Evolutionary conservation across 768 basidiomycete species (phyloP), one percentile per base, ranked within the genome.

Genomic region (Pleurotus giganteus): DNA sequence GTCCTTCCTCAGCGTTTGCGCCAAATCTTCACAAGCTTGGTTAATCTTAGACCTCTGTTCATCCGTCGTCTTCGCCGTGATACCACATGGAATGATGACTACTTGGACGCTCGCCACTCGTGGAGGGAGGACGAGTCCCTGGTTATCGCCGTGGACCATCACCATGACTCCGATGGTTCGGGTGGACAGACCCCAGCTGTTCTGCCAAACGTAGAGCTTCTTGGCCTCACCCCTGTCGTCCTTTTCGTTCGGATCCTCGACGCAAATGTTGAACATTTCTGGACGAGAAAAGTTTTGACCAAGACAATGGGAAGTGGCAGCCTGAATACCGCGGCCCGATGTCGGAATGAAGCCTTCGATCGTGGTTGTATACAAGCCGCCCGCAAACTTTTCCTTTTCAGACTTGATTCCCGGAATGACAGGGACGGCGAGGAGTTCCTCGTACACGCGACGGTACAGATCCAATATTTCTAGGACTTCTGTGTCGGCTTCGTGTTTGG

Each of bases 351-450:
- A 99, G 23, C 96, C 97, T 70, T 99, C 97, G 57, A 98, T 81
- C 44, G 97, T 98, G 24, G 97, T 99, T 26, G 97, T 99, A 75
- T 98, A 99, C 63, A 96, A 80, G 0, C 91, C 97, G 26, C 97
- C 97, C 3, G 97, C 96, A 63, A 99, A 99, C 71, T 98, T 98
- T 73, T 99, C 97, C 73, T 99, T 99, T 68, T 97, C 95, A 11
- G 95, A 97, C 71, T 99, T 99, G 70, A 97, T 76, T 57, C 96
- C 97, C 4, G 91, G 91, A 60, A 98, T 89, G 74, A 98, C 94
- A 41, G 97, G 97, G 37, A 99, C 93, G 36, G 96, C 97, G 47
- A 99, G 87, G 23, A 99, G 84, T 58, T 99, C 97, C 70, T 96
- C 92, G 73, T 94, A 99, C 6, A 98, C 91, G 55, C 85, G 88